Base-by-base conservation (phyloP, 2,329 filamentous ascomycete species). In the Acrocalymma vagum region DNA sequence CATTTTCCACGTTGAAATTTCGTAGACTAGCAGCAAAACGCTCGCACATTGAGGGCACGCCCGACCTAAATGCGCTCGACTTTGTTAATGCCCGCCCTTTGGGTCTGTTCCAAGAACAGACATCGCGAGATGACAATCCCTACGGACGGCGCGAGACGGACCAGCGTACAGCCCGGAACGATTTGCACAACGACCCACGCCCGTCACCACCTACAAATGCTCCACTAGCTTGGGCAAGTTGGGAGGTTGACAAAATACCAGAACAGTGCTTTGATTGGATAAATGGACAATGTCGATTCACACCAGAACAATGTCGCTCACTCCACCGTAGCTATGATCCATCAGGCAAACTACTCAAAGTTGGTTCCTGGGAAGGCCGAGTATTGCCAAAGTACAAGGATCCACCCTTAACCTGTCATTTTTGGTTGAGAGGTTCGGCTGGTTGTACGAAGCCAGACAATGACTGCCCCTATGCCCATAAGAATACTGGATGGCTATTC, bases 181-280 rank as follows among this genome's bases (percentile, higher is more conserved):
- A 49, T 15, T 22, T 25, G 1, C 26, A 36, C 10, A 21, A 52
- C 9, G 43, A 58, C 17, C 24, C 11, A 13, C 27, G 28, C 22
- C 34, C 23, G 20, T 37, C 23, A n/a, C 26, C n/a, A 5, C 4
- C 30, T 9, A 21, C 27, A 8, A 27, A 43, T 23, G 30, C 23
- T 3, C 20, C 17, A 13, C 14, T 7, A 7, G 38, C 53, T 11
- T 38, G 61, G 7, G 45, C 40, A 22, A 30, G 49, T 7, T 63
- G 55, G 49, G 62, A 65, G 31, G 6, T 20, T 4, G 29, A 47
- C 6, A 70, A 70, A 50, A 33, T 62, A 10, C 65, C 56, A 9
- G n/a, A 58, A 24, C 56, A 58, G 5, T 70, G 67, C 24, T 53
- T 45, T 29, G 37, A 59, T 1, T 69, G 60, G 58, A 57, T 60